A percentile compares a stretch with the other conserved stretches of the same genome.
Evolutionary conservation across 805 yeast species (phyloP).

Genomic region (Kregervanrija pseudodelftensis): DNA sequence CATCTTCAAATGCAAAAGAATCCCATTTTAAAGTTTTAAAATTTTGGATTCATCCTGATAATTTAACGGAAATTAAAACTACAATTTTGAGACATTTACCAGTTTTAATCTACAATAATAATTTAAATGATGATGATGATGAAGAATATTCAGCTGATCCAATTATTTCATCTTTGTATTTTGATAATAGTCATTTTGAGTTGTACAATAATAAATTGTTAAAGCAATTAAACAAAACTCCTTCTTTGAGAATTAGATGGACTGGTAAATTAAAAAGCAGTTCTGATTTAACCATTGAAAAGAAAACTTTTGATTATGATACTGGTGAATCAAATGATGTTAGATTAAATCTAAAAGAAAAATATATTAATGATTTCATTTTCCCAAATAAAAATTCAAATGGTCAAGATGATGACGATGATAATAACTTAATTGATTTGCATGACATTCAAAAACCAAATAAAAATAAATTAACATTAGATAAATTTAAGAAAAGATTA

Average conservation of each 20-base stretch:
- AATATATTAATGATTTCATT: constrained; percentile 70
- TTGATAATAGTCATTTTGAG: constrained; percentile 78
- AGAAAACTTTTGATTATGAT: constrained; percentile 59
- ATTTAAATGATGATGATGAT: constrained; percentile 38
- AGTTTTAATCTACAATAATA: constrained; percentile 66
- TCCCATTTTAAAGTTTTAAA: constrained; percentile 54
- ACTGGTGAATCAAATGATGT: constrained; percentile 43
- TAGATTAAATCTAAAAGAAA: constrained; percentile 68
- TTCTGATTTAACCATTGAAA: constrained; percentile 76
- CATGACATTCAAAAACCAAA: constrained; percentile 9
- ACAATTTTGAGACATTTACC: constrained; percentile 89
- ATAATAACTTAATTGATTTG: constrained; percentile 32
- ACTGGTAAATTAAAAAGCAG: constrained; percentile 72
- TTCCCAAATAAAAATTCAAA: constrained; percentile 10
- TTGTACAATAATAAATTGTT: constrained; percentile 78
- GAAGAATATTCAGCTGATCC: constrained; percentile 61
- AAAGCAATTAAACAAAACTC: constrained; percentile 51
- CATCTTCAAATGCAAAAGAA: constrained; percentile 9
- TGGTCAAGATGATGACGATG: constrained; percentile 26
- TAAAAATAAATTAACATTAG: constrained; percentile 28
- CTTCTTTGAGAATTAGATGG: constrained; percentile 86
- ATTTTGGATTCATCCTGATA: constrained; percentile 97
- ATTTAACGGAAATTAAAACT: constrained; percentile 96
- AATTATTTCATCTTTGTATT: constrained; percentile 75
- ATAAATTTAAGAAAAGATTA: constrained; percentile 53